A percentile compares a stretch with the other conserved stretches of the same genome.
Conservation (phyloP, 1,284 basidiomycete genomes). For the Pascua sp. region DNA sequence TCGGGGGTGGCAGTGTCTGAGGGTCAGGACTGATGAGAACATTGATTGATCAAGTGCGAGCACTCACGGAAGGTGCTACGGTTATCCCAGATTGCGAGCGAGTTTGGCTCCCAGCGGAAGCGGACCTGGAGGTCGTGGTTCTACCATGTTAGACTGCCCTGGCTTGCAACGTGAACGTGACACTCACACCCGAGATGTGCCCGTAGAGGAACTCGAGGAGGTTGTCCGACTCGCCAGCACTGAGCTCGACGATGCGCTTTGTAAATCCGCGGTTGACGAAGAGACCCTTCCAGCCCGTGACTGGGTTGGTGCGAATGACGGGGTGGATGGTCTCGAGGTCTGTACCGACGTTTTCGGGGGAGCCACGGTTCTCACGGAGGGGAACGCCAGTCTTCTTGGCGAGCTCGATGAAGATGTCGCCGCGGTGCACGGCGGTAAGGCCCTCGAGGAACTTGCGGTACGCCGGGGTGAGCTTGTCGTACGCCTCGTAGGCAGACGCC, state of each 20-base stretch:
- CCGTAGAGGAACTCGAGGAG: conserved; percentile 50
- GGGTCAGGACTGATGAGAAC: conserved; percentile 12
- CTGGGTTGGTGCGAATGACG: conserved; percentile 49
- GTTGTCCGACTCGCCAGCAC: conserved; percentile 56
- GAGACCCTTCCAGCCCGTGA: conserved; percentile 73
- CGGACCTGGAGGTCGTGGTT: conserved; percentile 66
- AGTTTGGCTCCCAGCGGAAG: conserved; percentile 51
- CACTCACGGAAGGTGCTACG: conserved; percentile 51
- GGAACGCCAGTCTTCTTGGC: conserved; percentile 9
- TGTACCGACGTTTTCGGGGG: conserved; percentile 61
- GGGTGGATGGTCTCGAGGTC: conserved; percentile 63
- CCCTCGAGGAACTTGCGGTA: conserved; percentile 59
- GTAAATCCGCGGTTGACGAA: conserved; percentile 67
- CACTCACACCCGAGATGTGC: conserved; percentile 32
- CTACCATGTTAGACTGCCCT: conserved; percentile 23
- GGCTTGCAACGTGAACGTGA: too few relatives aligned
- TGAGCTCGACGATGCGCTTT: conserved; percentile 60
- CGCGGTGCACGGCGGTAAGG: conserved; percentile 59
- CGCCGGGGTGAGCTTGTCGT: conserved; percentile 60
- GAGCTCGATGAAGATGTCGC: conserved; percentile 55
- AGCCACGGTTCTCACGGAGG: conserved; percentile 50
- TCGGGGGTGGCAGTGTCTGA: conserved; percentile 50
- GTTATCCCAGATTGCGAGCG: conserved; percentile 49
- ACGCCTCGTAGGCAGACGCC: conserved; percentile 60
- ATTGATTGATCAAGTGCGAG: conserved; percentile 55